Base-by-base conservation (phyloP, 2,329 filamentous ascomycete species). In the Metarhizium guizhouense region DNA sequence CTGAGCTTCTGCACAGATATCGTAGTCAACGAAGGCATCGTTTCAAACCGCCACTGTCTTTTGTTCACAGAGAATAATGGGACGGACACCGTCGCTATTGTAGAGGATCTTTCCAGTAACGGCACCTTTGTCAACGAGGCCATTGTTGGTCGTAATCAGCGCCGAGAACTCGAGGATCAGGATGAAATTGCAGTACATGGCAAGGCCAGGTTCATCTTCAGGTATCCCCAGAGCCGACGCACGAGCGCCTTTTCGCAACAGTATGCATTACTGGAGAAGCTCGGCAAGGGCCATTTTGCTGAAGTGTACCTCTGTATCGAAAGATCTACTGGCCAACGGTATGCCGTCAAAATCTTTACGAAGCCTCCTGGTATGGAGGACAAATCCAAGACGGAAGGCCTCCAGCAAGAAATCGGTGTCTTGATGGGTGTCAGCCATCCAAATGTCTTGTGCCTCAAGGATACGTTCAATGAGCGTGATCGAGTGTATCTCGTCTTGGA, bases 391-490 rank as follows among this genome's bases (percentile, higher is more conserved):
- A 85, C 86, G 6, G 90, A 96, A 57, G 87, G 90, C 2, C 73
- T 97, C 49, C 90, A 96, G 68, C 92, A 97, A 69, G 95, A 99
- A 70, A 95, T 99, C 67, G 93, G 90, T 25, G 90, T 99, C 16
- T 75, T 99, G 58, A 97, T 96, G 91, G 85, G 91, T n/a, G 90
- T 99, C 58, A 95, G 88, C 67, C 94, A 99, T 70, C 89, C 91
- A 4, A 94, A 95, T 62, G 81, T 99, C 54, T 78, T 99, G 14
- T 96, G 92, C 68, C 76, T 99, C 55, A 96, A 95, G 70, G 92
- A 96, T 62, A 96, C 91, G 0, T 99, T 96, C 68, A 89, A 95
- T 65, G 94, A 99, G 69, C 81, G 81, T 51, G 90, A 94, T 62
- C 90, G 89, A 2, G 90, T 96, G 20, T 97, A 96, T 68, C 76